phyloP scores from a whole-genome alignment of 2,329 filamentous ascomycete species.

The Alternaria postmessia region DNA sequence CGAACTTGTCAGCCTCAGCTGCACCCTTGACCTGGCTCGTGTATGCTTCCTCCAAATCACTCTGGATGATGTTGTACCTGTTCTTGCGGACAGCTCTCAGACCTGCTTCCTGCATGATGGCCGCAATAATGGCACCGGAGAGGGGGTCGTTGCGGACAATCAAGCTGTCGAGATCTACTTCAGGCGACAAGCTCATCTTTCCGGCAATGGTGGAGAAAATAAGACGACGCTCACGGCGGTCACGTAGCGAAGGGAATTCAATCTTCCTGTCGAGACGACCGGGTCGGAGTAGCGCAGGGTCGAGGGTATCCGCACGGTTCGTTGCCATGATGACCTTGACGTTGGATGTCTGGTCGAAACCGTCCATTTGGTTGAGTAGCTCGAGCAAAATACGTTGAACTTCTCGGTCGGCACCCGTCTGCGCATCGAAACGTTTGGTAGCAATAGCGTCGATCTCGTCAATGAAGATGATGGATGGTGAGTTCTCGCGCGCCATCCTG shows the following conservation, averaged over 20 bases:
- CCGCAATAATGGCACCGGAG: constrained; percentile 93
- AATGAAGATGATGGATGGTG: constrained; percentile 98
- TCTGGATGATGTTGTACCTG: constrained; percentile 98
- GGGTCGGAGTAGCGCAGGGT: constrained; percentile 91
- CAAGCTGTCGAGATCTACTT: constrained; percentile 94
- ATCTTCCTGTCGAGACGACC: constrained; percentile 98
- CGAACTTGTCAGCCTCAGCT: constrained; percentile 77
- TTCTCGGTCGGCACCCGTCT: constrained; percentile 96
- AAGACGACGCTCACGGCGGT: constrained; percentile 91
- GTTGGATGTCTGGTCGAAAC: constrained; percentile 98
- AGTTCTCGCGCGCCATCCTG: constrained; percentile 98
- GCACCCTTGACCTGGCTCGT: constrained; percentile 93
- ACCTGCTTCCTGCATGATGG: constrained; percentile 99
- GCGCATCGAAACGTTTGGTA: constrained; percentile 98
- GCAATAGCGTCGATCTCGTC: constrained; percentile 99
- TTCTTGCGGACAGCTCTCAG: constrained; percentile 95
- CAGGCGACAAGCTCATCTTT: constrained; percentile 96
- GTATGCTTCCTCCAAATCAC: constrained; percentile 95
- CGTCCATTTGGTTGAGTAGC: constrained; percentile 99
- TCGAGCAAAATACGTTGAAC: constrained; percentile 98
- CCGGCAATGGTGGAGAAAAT: constrained; percentile 97
- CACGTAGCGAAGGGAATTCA: constrained; percentile 94
- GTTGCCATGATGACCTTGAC: constrained; percentile 99
- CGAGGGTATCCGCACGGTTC: constrained; percentile 95
- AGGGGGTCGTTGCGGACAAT: constrained; percentile 97